Evolutionary conservation across 495 filamentous ascomycete species (phyloP), one percentile per base, ranked within the genome.

Genomic region (Trypethelium eluteriae): DNA sequence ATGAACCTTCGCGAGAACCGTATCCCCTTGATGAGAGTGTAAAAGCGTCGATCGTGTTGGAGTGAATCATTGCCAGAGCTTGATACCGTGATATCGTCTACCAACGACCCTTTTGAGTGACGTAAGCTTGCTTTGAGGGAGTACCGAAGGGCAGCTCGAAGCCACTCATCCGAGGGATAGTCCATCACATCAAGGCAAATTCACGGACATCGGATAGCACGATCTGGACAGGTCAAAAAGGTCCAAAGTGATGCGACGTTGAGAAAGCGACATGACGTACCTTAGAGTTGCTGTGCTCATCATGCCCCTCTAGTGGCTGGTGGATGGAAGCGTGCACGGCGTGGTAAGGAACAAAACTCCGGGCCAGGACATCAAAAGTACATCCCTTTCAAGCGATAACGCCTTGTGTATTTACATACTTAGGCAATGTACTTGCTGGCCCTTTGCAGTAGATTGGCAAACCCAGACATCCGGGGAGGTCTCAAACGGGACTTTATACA

Each of bases 1-100:
- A 75, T 65, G 56, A 75, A 69, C 25, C 69, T 62, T 49, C 70
- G 32, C 2, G 68, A 68, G 62, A 67, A 76, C 36, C 67, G 62
- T 10, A 75, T 62, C 12, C 67, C 73, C 38, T 71, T 70, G 4
- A 74, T 62, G 3, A 74, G 38, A 11, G n/a, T 39, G 38, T 14
- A 12, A 25, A 50, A 47, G n/a, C 63, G 53, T 16, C 38, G 63
- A 49, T 65, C 41, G 18, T 32, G 18, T 44, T 34, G n/a, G 12
- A 18, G 63, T 25, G 32, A n/a, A 6, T 35, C 63, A 14, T 65
- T 44, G 38, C 10, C 62, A 39, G 38, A 18, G 38, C 38, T 63
- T 34, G 62, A 44, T 44, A 44, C 62, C 38, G 62, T 35, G 32
- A 63, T 25, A 59, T 59, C 18, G 12, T 50, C 18, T 25, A 10